These are phyloP conservation scores for Calonectria montana DNA, from an alignment of 2,329 filamentous ascomycete species.

Conservation along the genomic window DNA sequence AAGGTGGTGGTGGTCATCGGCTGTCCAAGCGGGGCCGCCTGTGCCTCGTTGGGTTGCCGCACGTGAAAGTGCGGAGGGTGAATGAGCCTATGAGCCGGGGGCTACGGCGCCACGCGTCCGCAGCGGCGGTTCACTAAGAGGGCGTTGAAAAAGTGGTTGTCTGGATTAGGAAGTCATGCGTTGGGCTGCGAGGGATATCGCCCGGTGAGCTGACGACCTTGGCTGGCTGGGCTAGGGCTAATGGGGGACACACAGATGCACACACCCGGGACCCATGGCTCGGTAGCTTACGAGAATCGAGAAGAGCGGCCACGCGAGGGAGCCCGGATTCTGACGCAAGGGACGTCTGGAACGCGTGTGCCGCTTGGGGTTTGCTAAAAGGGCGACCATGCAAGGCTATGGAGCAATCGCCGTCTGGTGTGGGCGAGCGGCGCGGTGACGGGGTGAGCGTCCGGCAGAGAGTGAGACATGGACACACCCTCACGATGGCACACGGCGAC, in stretches of 20 bases:
- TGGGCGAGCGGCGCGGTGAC: slow-evolving; percentile 28
- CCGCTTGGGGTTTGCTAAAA: neutral
- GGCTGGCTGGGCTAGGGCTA: neutral
- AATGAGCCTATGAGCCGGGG: slow-evolving; percentile 33
- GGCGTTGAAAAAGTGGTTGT: slow-evolving; percentile 26
- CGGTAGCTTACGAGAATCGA: slow-evolving; percentile 21
- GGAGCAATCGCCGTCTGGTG: slow-evolving; percentile 10
- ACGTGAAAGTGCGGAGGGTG: slow-evolving; percentile 39
- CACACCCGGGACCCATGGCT: neutral
- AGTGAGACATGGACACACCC: slow-evolving; percentile 46
- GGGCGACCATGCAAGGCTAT: slow-evolving; percentile 13
- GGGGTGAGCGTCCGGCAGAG: slow-evolving; percentile 23
- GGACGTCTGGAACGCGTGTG: slow-evolving; percentile 11
- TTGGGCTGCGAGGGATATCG: slow-evolving; percentile 30
- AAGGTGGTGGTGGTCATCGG: slow-evolving; percentile 41
- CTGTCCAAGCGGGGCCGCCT: slow-evolving; percentile 32
- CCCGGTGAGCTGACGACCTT: slow-evolving; percentile 32
- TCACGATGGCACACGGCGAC: slow-evolving; percentile 27
- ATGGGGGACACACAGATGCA: neutral
- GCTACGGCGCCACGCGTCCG: slow-evolving; percentile 40
- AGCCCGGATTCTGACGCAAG: slow-evolving; percentile 1
- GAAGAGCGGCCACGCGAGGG: slow-evolving; percentile 26
- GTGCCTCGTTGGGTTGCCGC: slow-evolving; percentile 28
- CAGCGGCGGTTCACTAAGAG: slow-evolving; percentile 26
- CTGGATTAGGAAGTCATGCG: slow-evolving; percentile 43